Conservation (phyloP, 169 alveolate genomes). For the Plasmodium relictum region DNA sequence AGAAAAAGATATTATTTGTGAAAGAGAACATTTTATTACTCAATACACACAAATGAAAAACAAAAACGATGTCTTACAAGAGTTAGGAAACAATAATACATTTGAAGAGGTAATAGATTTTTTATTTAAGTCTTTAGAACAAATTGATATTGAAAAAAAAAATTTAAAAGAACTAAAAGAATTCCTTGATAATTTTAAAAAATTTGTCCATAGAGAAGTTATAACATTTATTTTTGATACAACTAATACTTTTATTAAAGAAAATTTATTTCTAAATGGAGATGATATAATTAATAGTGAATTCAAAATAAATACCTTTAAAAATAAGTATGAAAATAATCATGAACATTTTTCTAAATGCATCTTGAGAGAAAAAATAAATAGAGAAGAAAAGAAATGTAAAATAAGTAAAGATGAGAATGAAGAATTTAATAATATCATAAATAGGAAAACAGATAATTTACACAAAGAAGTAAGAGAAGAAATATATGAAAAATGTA, state of each 20-base stretch:
- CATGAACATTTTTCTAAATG: neutral
- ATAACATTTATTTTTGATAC: neutral
- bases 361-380: neutral
- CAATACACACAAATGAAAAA: neutral
- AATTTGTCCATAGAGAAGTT: neutral
- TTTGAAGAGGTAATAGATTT: neutral
- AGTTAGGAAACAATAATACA: neutral
- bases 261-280: neutral
- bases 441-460: neutral
- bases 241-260: neutral
- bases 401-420: neutral
- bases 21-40: neutral
- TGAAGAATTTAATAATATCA: neutral
- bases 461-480: neutral
- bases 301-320: neutral
- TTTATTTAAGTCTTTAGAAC: neutral
- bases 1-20: slow-evolving; percentile 8
- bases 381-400: neutral
- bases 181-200: neutral
- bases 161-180: neutral
- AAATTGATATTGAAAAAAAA: neutral
- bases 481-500: neutral
- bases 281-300: neutral
- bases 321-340: neutral
- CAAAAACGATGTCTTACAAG: neutral